Percentiles rank a stretch among this genome's conserved stretches.
phyloP scores from a whole-genome alignment of 345 rosid genomes.

The Angophora floribunda region DNA sequence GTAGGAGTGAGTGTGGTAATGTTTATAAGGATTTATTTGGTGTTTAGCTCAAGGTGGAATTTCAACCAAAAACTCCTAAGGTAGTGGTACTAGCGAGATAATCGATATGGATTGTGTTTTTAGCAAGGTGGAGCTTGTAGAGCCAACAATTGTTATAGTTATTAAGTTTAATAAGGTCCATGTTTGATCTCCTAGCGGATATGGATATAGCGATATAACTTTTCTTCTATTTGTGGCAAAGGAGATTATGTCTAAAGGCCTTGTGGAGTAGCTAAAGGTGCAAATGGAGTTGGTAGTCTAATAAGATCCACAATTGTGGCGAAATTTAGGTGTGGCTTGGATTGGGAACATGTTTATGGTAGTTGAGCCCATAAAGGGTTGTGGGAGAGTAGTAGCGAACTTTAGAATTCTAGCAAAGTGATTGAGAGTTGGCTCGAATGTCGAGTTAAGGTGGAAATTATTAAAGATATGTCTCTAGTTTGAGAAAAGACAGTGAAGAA shows the following conservation, averaged over 20 bases:
- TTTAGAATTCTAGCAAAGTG: background rate
- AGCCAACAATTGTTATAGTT: background rate
- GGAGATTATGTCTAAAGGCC: background rate
- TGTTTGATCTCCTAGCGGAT: background rate
- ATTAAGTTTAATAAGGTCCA: rapidly evolving
- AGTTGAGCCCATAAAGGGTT: background rate
- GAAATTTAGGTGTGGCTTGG: background rate
- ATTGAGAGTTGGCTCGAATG: background rate
- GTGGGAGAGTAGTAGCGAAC: background rate
- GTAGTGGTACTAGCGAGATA: background rate
- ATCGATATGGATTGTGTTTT: background rate
- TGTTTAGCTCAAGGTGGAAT: background rate
- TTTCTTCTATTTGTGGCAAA: background rate
- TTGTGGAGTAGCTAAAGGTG: background rate
- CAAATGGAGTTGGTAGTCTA: background rate
- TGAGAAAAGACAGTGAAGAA: background rate
- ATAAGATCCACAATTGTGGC: background rate
- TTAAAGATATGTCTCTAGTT: background rate
- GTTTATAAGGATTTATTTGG: background rate
- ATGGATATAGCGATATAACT: background rate
- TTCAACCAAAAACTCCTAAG: background rate
- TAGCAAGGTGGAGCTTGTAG: background rate
- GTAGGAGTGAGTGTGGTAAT: background rate
- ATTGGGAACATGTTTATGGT: background rate
- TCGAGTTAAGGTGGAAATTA: background rate